Conservation (phyloP, 106 monocot species). For the Allium sativum region DNA sequence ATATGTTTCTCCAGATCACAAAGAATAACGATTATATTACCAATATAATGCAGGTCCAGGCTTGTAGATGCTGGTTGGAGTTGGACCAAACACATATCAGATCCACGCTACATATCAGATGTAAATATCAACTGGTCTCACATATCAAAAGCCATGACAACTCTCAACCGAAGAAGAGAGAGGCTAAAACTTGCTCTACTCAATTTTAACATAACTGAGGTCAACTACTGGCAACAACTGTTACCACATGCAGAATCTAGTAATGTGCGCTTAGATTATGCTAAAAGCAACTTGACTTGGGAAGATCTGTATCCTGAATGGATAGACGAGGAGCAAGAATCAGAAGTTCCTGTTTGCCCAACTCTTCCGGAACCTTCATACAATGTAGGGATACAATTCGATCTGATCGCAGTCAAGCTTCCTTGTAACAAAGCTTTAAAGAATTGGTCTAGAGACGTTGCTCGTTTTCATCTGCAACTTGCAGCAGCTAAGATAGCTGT, state of each 20-base stretch:
- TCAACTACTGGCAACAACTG: constrained; percentile 49
- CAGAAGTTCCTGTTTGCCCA: constrained; percentile 58
- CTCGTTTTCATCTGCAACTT: constrained; percentile 72
- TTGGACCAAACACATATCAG: constrained; percentile 29
- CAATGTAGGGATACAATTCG: constrained; percentile 13
- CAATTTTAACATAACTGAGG: constrained; percentile 66
- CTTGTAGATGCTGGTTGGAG: constrained; percentile 48
- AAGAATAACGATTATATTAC: neutral
- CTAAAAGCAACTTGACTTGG: constrained; percentile 50
- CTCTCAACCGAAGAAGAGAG: constrained; percentile 12
- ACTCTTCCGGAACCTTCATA: constrained; percentile 48
- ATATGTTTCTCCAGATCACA: neutral
- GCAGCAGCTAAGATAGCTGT: constrained; percentile 56
- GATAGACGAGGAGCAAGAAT: constrained; percentile 91
- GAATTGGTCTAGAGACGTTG: constrained; percentile 79
- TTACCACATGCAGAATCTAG: constrained; percentile 21
- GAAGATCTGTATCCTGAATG: constrained; percentile 83
- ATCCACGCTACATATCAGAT: constrained; percentile 47
- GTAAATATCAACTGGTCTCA: constrained; percentile 47
- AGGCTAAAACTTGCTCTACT: constrained; percentile 39
- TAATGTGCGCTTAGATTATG: constrained; percentile 27
- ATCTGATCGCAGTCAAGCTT: constrained; percentile 77
- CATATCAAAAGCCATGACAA: constrained; percentile 24
- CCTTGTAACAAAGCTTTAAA: constrained; percentile 43
- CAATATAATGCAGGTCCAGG: constrained; percentile 22